Base-by-base conservation (phyloP, 2,329 filamentous ascomycete genomes). In the Zymoseptoria pseudotritici region DNA sequence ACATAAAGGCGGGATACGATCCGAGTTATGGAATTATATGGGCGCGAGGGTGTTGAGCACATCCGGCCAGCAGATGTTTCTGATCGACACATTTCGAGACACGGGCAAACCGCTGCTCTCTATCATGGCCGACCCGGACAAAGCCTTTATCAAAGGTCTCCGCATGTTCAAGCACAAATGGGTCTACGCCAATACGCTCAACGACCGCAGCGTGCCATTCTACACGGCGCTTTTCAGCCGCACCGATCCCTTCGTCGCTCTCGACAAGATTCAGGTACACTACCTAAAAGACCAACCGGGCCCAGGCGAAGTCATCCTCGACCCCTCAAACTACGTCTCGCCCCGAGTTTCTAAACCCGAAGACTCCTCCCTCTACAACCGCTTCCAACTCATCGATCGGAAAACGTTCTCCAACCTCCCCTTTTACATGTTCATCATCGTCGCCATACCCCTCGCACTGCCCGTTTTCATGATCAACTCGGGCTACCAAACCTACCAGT, bases 61-160 rank as follows among this genome's bases (percentile, higher is more conserved):
- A 70, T 96, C 91, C 0, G 93, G 93, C 4, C 82, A 87, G 55
- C 93, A 97, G 72, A 80, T 97, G 9, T 97, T 97, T 73, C 86
- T 86, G 58, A 88, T 94, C 61, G 93, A 97, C 76, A 79, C 82
- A 4, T 97, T 97, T 74, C 86, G 91, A 60, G 86, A 90, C 63
- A 96, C 90, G 0, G 86, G 84, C n/a, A 83, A 86, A 50, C 90
- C 92, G 0, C 79, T 97, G 9, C 82, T 97, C 20, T 82, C 88
- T 54, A 81, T 97, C 9, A 80, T 97, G 29, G 89, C 92, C 5
- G 92, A 96, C 65, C 86, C 88, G 0, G 82, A 87, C 55, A 92
- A 89, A 63, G 89, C 96, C 66, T 97, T 97, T 76, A 88, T 96
- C 68, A 83, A 84, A 31, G 92, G 86, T 0, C 79, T 97, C 53